Evolutionary conservation across 2,329 filamentous ascomycete species (phyloP), one percentile per base, ranked within the genome.

Genomic region (Amauroascus niger): DNA sequence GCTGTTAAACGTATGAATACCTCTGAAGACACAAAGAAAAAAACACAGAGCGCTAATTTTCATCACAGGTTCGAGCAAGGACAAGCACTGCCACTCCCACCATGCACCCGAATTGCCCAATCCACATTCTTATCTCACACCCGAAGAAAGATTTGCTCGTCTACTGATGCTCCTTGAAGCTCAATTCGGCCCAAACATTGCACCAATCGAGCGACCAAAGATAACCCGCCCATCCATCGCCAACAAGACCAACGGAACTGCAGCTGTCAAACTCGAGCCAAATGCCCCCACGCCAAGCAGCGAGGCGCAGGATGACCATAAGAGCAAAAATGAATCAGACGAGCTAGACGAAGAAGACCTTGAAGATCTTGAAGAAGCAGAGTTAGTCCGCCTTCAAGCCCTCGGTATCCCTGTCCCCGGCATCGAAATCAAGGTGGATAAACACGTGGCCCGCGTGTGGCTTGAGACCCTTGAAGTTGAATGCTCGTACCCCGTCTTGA

Each of bases 161-260:
- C 81, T 98, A 18, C 86, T 94, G 71, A 87, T 95, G 82, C 95
- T 98, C 74, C 83, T 98, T 13, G 93, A 98, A 74, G 87, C 90
- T 2, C 93, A 98, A 68, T 98, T 98, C 65, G 93, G 93, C 57
- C 84, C 93, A 59, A 84, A 88, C 56, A 83, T 97, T 54, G 76
- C 79, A 0, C 89, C 91, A 3, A 86, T 97, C 60, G 79, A 83
- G 20, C 73, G 64, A 73, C 88, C 56, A 79, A 82, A 67, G 67
- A 62, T 73, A 28, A 60, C 64, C n/a, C 65, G 61, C 51, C 51
- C 45, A 13, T 28, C 52, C 11, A 61, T 68, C 41, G 13, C 28
- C 8, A 62, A 62, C 55, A 68, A 71, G 54, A 59, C 64, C 3
- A 65, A 68, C n/a, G 64, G 63, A 16, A 28, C 54, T 14, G 44